Conservation (phyloP, 257 asterid genomes). For the Penstemon eatonii region DNA sequence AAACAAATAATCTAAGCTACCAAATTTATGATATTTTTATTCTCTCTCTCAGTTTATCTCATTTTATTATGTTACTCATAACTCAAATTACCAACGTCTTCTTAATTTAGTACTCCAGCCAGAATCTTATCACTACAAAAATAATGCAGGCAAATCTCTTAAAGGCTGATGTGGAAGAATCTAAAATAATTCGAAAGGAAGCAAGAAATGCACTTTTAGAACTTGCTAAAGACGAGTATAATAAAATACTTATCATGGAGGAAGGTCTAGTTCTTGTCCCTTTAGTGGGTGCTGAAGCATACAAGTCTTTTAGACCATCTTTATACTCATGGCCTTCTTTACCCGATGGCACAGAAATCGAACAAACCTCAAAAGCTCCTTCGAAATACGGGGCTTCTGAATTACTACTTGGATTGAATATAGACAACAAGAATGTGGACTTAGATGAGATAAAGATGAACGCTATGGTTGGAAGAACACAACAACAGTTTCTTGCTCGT, state of each 20-base stretch:
- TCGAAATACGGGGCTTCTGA: conserved; percentile 80
- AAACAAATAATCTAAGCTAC: neutral
- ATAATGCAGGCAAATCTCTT: conserved; percentile 69
- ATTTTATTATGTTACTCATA: no score
- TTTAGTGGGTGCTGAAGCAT: conserved; percentile 73
- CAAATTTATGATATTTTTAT: no score
- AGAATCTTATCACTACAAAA: conserved; percentile 19
- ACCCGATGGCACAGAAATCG: conserved; percentile 75
- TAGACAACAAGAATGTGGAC: conserved; percentile 41
- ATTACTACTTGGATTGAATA: conserved; percentile 63
- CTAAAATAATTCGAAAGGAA: conserved; percentile 56
- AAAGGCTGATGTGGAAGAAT: conserved; percentile 46
- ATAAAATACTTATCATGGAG: conserved; percentile 70
- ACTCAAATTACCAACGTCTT: neutral
- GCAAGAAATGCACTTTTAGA: conserved; percentile 72
- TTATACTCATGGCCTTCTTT: conserved; percentile 83
- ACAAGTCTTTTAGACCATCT: conserved; percentile 67
- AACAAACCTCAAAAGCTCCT: conserved; percentile 54
- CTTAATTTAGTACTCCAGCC: neutral
- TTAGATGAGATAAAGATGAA: conserved; percentile 68
- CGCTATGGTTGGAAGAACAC: conserved; percentile 66
- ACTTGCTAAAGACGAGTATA: conserved; percentile 71
- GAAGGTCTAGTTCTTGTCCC: conserved; percentile 85
- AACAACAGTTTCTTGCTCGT: conserved; percentile 85
- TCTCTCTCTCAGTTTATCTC: no score